Evolutionary conservation across 345 rosid species (phyloP).

Genomic region (Populus tremula): DNA sequence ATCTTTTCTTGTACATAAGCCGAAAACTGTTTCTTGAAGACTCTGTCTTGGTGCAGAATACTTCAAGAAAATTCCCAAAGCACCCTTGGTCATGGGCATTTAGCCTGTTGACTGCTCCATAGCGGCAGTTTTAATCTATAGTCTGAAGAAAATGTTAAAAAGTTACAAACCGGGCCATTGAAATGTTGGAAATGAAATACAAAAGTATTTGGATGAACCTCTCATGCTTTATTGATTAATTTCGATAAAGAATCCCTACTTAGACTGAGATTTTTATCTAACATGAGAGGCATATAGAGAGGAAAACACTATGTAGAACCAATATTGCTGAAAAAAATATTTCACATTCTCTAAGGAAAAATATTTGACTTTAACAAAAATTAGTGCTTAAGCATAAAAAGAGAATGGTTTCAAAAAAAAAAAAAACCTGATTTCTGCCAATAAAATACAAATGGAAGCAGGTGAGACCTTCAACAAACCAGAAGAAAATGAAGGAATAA

Average conservation of each 20-base stretch:
- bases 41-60: constrained; percentile 40
- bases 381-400: no score
- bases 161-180: constrained; percentile 5
- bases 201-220: no score
- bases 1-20: constrained; percentile 30
- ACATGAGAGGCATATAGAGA: no score
- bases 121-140: constrained; percentile 46
- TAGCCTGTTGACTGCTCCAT: constrained; percentile 20
- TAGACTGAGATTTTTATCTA: no score
- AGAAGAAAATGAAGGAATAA: constrained; percentile 52
- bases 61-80: constrained; percentile 36
- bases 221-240: no score
- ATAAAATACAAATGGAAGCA: constrained; percentile 55
- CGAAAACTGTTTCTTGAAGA: constrained; percentile 44
- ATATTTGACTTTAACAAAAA: no score
- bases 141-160: constrained; percentile 34
- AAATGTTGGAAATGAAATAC: background rate
- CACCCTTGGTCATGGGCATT: constrained; percentile 40
- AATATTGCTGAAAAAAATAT: no score
- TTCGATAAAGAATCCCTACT: no score
- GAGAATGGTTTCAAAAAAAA: background rate
- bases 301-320: no score
- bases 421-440: constrained; percentile 43
- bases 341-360: no score
- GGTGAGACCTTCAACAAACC: constrained; percentile 60